Evolutionary conservation across 495 filamentous ascomycete genomes (phyloP).

Genomic region (Thozetella sp.): DNA sequence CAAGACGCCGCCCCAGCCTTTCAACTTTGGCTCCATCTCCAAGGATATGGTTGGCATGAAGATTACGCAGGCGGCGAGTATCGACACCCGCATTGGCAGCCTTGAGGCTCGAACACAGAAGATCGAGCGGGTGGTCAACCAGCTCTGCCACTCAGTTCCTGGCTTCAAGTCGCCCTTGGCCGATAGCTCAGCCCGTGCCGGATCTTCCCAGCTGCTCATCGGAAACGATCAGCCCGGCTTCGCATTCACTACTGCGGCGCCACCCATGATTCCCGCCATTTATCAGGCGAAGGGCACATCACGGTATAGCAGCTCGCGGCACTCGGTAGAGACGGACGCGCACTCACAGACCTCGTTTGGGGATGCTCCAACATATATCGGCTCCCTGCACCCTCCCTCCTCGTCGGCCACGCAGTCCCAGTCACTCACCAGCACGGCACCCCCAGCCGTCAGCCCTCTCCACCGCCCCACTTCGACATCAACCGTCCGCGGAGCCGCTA

Average conservation of each 20-base stretch:
- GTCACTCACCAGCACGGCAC: conserved; percentile 18
- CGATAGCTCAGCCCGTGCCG: conserved; percentile 17
- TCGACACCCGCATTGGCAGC: conserved; percentile 47
- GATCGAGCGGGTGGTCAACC: conserved; percentile 46
- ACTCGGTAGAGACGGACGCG: conserved; percentile 32
- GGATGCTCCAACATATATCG: conserved; percentile 35
- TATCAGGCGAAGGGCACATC: conserved; percentile 23
- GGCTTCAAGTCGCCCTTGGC: conserved; percentile 28
- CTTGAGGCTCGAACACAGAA: conserved; percentile 48
- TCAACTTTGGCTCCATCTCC: conserved; percentile 47
- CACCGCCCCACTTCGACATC: conserved; percentile 36
- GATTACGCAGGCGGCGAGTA: conserved; percentile 51
- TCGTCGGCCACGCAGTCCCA: conserved; percentile 22
- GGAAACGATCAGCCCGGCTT: conserved; percentile 13
- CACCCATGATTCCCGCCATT: conserved; percentile 25
- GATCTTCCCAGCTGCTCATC: conserved; percentile 2
- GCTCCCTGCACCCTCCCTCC: conserved; percentile 33
- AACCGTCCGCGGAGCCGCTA: conserved; percentile 40
- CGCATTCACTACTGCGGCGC: conserved; percentile 23
- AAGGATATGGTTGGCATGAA: conserved; percentile 52
- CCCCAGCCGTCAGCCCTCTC: not conserved
- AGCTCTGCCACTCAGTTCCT: conserved; percentile 41
- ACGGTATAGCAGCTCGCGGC: conserved; percentile 28
- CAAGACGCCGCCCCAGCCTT: conserved; percentile 48
- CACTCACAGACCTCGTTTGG: conserved; percentile 39